Base-by-base conservation (phyloP, 176 grass and related monocot genomes). In the Cenchrus purpureus region DNA sequence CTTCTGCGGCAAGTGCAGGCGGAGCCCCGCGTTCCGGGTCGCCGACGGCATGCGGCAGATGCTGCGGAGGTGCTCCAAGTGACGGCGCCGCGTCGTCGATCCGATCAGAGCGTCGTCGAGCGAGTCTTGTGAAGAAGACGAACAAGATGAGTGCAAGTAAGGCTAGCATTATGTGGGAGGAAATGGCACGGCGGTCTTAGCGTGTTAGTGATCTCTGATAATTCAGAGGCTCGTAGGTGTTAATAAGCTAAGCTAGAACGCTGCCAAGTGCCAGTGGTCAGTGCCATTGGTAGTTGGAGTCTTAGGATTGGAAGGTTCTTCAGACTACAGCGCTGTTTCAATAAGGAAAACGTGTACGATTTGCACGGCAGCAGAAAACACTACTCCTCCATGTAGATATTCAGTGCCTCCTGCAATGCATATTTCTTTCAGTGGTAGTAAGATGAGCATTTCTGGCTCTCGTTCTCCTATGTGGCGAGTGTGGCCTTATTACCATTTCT, bases 21-120 rank as follows among this genome's bases (percentile, higher is more conserved):
- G 82, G 54, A 91, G 85, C 75, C 94, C 94, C n/a, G 94, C 94
- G 1, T 83, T 91, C 89, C 77, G 80, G 65, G 94, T 95, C 48
- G 91, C 94, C 56, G 91, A 95, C 73, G 94, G 91, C 78, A 95
- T 95, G 94, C 83, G 88, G 7, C 88, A 91, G 81, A 95, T 95
- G 91, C 84, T 95, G 73, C 73, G 61, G 22, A 29, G 83, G 83
- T 75, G 83, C 20, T 84, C 83, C 49, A 84, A 68, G 62, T 73
- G 45, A 64, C 6, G 56, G 3, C 32, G 65, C 0, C 31, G 76
- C 10, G 6, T 5, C 61, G 3, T 44, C 63, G 16, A 60, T 22
- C 12, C 8, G 1, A 10, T 22, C 50, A 17, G 22, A 17, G 22
- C 53, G 19, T 16, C 58, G 22, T 65, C 45, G n/a, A 61, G 25